A percentile compares a stretch with the other conserved stretches of the same genome.
Evolutionary conservation across 805 yeast species (phyloP).

Genomic region (Metschnikowia gruessii): DNA sequence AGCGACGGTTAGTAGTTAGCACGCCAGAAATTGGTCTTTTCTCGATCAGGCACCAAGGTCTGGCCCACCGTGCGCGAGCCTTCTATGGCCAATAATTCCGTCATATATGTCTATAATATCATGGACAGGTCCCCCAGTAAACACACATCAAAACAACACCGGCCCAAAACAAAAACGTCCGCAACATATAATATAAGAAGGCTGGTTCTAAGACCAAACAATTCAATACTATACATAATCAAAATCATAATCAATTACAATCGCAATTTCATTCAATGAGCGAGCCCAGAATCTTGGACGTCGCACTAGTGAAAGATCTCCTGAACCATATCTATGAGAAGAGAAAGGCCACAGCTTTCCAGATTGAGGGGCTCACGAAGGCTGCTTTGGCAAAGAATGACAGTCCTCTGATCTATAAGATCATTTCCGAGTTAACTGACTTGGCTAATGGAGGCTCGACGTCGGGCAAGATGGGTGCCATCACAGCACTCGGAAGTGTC

Average conservation of each 20-base stretch:
- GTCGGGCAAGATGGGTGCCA: conserved; percentile 86
- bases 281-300: conserved; percentile 31
- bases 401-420: conserved; percentile 53
- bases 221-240: no score
- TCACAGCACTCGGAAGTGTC: conserved; percentile 93
- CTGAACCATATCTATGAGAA: conserved; percentile 46
- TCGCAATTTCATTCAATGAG: conserved; percentile 13
- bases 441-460: conserved; percentile 67
- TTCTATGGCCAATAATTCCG: background rate
- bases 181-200: no score
- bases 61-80: background rate
- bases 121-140: background rate
- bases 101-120: background rate
- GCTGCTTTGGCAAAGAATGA: conserved; percentile 61
- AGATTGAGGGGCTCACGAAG: conserved; percentile 74
- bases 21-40: background rate
- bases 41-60: background rate
- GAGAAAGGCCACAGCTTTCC: conserved; percentile 50
- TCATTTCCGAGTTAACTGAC: conserved; percentile 76
- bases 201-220: no score
- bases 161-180: background rate
- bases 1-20: no score
- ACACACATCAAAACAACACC: background rate
- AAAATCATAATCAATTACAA: background rate
- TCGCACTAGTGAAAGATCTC: conserved; percentile 39